Conservation (phyloP, 2,329 filamentous ascomycete genomes). For the Drechslerella dactyloides region DNA sequence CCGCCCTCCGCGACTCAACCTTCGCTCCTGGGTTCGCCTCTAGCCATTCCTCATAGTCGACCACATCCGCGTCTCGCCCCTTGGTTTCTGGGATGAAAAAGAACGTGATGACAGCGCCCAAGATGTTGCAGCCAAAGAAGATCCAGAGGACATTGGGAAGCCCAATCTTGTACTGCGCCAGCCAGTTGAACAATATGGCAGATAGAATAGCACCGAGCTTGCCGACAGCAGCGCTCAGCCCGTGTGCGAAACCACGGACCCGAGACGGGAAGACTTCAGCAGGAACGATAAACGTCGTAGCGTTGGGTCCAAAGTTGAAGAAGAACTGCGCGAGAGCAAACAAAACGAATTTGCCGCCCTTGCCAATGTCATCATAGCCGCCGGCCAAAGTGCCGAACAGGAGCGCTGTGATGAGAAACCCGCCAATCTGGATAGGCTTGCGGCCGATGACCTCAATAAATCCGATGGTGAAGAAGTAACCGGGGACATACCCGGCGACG, state of each 20-base stretch:
- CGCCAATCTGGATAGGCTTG: slow-evolving; percentile 73
- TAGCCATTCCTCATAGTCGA: slow-evolving; percentile 53
- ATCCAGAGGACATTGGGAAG: slow-evolving; percentile 54
- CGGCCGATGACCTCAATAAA: slow-evolving; percentile 60
- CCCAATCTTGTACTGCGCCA: slow-evolving; percentile 59
- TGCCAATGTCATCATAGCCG: slow-evolving; percentile 35
- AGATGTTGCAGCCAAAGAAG: slow-evolving; percentile 54
- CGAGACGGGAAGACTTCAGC: slow-evolving; percentile 58
- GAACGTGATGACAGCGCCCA: slow-evolving; percentile 53
- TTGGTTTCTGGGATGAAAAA: slow-evolving; percentile 55
- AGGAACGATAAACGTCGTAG: slow-evolving; percentile 58
- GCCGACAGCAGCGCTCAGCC: slow-evolving; percentile 57
- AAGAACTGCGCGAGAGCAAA: slow-evolving; percentile 52
- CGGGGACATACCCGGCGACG: slow-evolving; percentile 55
- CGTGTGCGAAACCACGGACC: slow-evolving; percentile 57
- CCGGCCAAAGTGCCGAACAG: slow-evolving; percentile 39
- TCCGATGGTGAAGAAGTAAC: slow-evolving; percentile 55
- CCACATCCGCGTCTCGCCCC: slow-evolving; percentile 52
- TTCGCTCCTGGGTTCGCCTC: slow-evolving; percentile 40
- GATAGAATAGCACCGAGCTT: slow-evolving; percentile 58
- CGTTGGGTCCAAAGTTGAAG: slow-evolving; percentile 56
- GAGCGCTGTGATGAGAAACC: slow-evolving; percentile 14
- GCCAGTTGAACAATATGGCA: slow-evolving; percentile 65
- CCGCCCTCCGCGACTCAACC: slow-evolving; percentile 12
- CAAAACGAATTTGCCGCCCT: slow-evolving; percentile 42